A percentile compares a stretch with the other conserved stretches of the same genome.
Conservation (phyloP, 176 grass and related monocot genomes). For the Dactylis glomerata region DNA sequence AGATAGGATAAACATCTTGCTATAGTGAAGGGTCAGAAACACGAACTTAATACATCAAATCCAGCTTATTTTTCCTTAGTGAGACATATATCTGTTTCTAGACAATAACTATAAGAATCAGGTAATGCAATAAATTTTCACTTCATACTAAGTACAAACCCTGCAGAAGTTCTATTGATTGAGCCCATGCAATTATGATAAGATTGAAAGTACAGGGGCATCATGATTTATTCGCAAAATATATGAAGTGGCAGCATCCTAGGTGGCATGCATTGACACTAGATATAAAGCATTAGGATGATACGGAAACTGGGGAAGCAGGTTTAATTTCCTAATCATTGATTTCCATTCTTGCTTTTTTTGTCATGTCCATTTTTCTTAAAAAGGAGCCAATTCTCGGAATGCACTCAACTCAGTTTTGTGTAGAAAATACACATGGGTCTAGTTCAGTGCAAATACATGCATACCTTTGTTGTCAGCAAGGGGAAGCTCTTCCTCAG, state of each 20-base stretch:
- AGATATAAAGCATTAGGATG: background rate
- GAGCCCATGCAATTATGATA: background rate
- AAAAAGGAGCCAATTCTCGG: background rate
- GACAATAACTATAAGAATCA: background rate
- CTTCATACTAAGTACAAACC: background rate
- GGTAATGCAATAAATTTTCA: background rate
- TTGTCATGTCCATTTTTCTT: background rate
- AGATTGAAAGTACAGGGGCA: background rate
- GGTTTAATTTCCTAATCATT: background rate
- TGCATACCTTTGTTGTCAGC: conserved; percentile 92
- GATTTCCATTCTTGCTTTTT: background rate
- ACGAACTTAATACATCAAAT: background rate
- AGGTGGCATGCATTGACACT: background rate
- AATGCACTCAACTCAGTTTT: conserved; percentile 22
- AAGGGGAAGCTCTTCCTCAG: conserved; percentile 78
- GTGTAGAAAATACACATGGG: too few relatives aligned
- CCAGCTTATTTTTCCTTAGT: background rate
- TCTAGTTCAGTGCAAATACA: conserved; percentile 42
- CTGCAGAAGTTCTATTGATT: background rate
- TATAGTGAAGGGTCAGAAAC: background rate
- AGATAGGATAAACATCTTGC: background rate
- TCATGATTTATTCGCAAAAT: background rate
- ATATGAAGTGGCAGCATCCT: background rate
- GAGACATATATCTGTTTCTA: background rate
- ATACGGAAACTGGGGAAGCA: background rate